Evolutionary conservation across 371 early-diverging fungal species (phyloP).

Genomic region (Mortierella sp.): DNA sequence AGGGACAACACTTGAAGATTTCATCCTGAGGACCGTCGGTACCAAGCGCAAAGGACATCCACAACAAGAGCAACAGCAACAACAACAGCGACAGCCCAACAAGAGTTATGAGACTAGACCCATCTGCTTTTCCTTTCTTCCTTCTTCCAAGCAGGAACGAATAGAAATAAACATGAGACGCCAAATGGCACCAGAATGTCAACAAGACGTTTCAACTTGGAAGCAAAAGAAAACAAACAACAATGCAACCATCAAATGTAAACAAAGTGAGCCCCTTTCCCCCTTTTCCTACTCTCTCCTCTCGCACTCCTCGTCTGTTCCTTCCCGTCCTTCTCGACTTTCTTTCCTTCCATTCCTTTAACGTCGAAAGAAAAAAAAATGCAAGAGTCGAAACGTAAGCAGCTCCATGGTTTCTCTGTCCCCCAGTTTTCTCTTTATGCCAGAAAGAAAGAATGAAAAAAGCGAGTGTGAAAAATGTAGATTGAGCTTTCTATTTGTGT

Average conservation of each 20-base stretch:
- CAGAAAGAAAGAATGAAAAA: too few relatives aligned
- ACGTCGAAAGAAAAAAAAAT: neutral
- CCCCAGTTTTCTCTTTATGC: too few relatives aligned
- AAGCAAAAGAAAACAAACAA: neutral
- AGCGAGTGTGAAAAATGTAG: neutral
- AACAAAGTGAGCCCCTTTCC: constrained; percentile 7
- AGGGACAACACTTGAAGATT: neutral
- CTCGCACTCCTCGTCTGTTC: neutral
- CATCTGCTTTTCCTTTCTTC: neutral
- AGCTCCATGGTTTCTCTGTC: neutral
- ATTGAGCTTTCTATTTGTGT: neutral
- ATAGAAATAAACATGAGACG: neutral
- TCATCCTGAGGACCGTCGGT: neutral
- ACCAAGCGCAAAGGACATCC: neutral
- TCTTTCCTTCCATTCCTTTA: neutral
- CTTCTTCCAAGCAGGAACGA: neutral
- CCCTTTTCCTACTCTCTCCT: neutral
- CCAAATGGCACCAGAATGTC: neutral
- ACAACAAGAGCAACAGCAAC: neutral
- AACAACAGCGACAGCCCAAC: too few relatives aligned
- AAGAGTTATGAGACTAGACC: neutral
- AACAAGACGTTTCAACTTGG: neutral
- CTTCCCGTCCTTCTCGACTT: neutral
- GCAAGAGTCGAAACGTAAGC: too few relatives aligned
- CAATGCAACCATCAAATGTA: neutral